phyloP scores from a whole-genome alignment of 331 rosid species.

The Malus hybrid region DNA sequence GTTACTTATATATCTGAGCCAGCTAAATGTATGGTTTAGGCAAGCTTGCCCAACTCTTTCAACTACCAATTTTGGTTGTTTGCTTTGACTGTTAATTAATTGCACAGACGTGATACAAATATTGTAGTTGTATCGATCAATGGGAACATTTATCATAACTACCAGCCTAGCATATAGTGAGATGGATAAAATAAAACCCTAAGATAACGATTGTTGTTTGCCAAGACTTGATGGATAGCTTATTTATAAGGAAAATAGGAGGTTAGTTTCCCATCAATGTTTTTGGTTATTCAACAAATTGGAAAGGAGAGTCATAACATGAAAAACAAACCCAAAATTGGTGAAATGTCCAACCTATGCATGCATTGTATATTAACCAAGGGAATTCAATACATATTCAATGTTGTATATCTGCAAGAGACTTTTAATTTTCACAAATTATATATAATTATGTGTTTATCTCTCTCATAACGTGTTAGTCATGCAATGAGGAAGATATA shows the following conservation, averaged over 20 bases:
- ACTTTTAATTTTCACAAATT: too few species aligned
- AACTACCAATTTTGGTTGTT: not conserved
- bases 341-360: not conserved
- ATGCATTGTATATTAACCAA: not conserved
- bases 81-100: not conserved
- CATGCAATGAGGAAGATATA: too few species aligned
- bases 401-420: not conserved
- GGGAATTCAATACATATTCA: not conserved
- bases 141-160: not conserved
- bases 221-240: not conserved
- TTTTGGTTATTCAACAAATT: not conserved
- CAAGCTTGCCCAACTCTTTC: not conserved
- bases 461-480: too few species aligned
- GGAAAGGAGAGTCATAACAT: not conserved
- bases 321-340: not conserved
- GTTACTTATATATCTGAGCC: too few species aligned
- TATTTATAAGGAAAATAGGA: not conserved
- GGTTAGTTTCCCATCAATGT: not conserved
- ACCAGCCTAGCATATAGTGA: not conserved
- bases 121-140: not conserved
- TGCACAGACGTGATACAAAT: not conserved
- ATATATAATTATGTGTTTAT: too few species aligned
- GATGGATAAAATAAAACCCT: not conserved
- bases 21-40: not conserved
- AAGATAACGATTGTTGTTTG: not conserved